A percentile compares a stretch with the other conserved stretches of the same genome.
These are phyloP conservation scores for Excoecaria cochinchinensis DNA, from an alignment of 345 rosid species.

Conservation along the genomic window DNA sequence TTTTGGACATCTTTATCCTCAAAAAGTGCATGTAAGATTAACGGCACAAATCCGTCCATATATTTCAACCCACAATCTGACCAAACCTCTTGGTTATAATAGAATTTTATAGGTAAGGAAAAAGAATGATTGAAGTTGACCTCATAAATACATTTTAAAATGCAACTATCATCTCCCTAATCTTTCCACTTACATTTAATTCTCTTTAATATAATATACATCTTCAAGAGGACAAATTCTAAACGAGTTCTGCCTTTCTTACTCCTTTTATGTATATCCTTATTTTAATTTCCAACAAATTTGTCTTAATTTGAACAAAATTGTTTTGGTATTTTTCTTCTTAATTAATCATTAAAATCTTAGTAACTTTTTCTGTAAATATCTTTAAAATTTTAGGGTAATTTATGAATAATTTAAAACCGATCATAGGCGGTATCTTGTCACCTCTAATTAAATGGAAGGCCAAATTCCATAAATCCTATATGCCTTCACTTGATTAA, in stretches of 20 bases:
- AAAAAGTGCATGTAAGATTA: not conserved
- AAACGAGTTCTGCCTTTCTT: not conserved
- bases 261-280: not conserved
- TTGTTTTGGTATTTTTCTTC: no score
- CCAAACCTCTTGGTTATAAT: not conserved
- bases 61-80: not conserved
- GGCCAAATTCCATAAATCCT: no score
- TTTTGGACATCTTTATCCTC: no score
- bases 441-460: no score
- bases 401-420: no score
- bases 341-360: no score
- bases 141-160: not conserved
- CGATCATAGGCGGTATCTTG: no score
- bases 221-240: conserved; percentile 1
- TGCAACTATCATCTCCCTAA: not conserved
- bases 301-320: no score
- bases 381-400: no score
- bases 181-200: not conserved
- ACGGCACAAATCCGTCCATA: not conserved
- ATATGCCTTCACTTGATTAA: not conserved
- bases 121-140: conserved; percentile 7
- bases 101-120: not conserved
- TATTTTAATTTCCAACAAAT: not conserved
- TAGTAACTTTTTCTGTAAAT: no score
- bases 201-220: not conserved